Conservation (phyloP, 176 grass and related monocot species). For the Eremochloa ophiuroides region DNA sequence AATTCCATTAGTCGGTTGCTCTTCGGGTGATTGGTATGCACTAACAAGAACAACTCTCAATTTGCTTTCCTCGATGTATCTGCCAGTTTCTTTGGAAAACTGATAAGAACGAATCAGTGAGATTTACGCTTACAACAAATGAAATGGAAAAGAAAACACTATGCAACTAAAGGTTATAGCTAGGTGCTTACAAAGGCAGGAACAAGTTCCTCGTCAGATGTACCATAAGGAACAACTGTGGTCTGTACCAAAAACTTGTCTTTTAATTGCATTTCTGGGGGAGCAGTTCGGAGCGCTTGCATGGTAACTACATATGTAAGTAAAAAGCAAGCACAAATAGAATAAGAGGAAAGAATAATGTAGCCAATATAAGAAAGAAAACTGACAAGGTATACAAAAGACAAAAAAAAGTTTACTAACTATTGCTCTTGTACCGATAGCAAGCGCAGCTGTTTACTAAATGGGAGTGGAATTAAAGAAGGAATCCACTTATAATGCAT, state of each 20-base stretch:
- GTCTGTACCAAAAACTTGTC: conserved; percentile 97
- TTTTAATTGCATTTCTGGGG: conserved; percentile 97
- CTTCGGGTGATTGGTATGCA: conserved; percentile 39
- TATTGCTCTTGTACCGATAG: conserved; percentile 10
- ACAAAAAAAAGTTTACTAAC: neutral
- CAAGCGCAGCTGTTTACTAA: neutral
- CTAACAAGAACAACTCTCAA: conserved; percentile 83
- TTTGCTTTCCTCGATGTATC: conserved; percentile 95
- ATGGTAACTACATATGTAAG: conserved; percentile 71
- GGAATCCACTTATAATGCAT: neutral
- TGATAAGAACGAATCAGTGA: conserved; percentile 29
- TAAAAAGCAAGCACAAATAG: conserved; percentile 1
- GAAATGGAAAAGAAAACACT: conserved; percentile 2
- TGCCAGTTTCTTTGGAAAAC: conserved; percentile 92
- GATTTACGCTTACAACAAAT: neutral
- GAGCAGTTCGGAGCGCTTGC: conserved; percentile 80
- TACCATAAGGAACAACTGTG: conserved; percentile 80
- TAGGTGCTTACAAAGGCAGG: conserved; percentile 85
- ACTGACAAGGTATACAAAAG: conserved; percentile 8
- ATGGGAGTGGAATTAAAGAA: neutral
- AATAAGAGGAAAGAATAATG: conserved; percentile 3
- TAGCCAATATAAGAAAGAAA: conserved; percentile 3
- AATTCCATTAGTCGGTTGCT: conserved; percentile 40
- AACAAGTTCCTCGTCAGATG: conserved; percentile 68
- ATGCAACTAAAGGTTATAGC: neutral